Conservation (phyloP, 352 stramenopile genomes). For the Phytophthora citricola region DNA sequence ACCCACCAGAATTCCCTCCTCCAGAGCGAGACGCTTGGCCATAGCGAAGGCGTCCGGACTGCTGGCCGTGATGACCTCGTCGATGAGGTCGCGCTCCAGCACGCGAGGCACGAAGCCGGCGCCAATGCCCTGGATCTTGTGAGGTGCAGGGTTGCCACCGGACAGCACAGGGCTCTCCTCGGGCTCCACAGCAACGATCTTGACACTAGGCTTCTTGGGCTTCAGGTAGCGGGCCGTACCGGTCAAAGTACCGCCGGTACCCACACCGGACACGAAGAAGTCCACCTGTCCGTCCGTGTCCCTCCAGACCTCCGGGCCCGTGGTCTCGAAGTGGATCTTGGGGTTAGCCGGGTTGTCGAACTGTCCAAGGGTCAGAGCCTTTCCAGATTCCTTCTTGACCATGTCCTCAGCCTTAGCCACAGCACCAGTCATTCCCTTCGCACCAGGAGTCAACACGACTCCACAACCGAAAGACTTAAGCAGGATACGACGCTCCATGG, state of each 20-base stretch:
- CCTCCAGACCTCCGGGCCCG: slow-evolving; percentile 87
- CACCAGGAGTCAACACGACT: slow-evolving; percentile 92
- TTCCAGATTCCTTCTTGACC: slow-evolving; percentile 66
- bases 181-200: slow-evolving; percentile 87
- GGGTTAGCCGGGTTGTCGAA: slow-evolving; percentile 98
- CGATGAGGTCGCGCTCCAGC: slow-evolving; percentile 81
- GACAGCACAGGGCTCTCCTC: slow-evolving; percentile 88
- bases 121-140: slow-evolving; percentile 91
- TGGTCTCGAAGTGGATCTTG: slow-evolving; percentile 93
- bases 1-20: slow-evolving; percentile 90
- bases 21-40: slow-evolving; percentile 83
- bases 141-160: slow-evolving; percentile 77
- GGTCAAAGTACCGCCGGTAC: slow-evolving; percentile 90
- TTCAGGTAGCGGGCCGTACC: slow-evolving; percentile 89
- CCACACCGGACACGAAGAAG: slow-evolving; percentile 90
- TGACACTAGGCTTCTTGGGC: slow-evolving; percentile 82
- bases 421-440: slow-evolving; percentile 79
- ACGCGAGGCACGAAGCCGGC: slow-evolving; percentile 86
- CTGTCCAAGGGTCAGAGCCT: slow-evolving; percentile 90
- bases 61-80: slow-evolving; percentile 89
- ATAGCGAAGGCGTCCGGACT: slow-evolving; percentile 87
- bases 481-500: slow-evolving; percentile 95
- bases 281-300: slow-evolving; percentile 88
- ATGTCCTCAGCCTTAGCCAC: slow-evolving; percentile 84
- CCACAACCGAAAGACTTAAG: slow-evolving; percentile 94